A percentile compares a stretch with the other conserved stretches of the same genome.
Conservation (phyloP, 2,329 filamentous ascomycete species). For the Hymenoscyphus linearis region DNA sequence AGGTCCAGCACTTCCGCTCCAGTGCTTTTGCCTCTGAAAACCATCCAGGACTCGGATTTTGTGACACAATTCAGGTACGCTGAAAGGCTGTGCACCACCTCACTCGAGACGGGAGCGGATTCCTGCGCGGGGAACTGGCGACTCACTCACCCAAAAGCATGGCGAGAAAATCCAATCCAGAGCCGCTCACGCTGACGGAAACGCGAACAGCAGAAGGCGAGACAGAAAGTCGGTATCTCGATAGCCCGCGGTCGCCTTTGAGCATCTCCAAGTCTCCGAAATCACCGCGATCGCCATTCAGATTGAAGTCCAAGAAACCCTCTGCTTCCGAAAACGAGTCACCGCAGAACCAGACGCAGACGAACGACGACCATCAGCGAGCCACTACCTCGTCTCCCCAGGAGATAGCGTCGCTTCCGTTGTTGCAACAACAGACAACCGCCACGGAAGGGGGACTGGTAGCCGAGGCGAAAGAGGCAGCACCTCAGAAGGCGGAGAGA, state of each 20-base stretch:
- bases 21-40: not conserved
- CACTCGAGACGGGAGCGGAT: constrained; percentile 10
- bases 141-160: constrained; percentile 19
- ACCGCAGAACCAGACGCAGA: constrained; percentile 12
- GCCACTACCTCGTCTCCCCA: constrained; percentile 21
- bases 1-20: not conserved
- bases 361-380: constrained; percentile 15
- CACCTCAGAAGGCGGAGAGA: constrained; percentile 16
- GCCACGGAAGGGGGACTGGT: not conserved
- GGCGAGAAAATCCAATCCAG: constrained; percentile 28
- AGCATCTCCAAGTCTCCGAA: constrained; percentile 25
- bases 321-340: not conserved
- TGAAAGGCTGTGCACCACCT: constrained; percentile 13
- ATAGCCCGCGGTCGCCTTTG: constrained; percentile 22
- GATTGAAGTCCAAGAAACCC: constrained; percentile 17
- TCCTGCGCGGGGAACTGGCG: constrained; percentile 9
- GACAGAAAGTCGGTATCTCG: constrained; percentile 17
- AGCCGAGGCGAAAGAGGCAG: constrained; percentile 5
- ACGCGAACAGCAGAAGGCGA: constrained; percentile 7
- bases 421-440: constrained; percentile 12
- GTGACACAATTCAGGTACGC: constrained; percentile 16
- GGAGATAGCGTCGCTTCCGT: constrained; percentile 19
- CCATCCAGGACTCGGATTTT: constrained; percentile 2
- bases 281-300: constrained; percentile 30
- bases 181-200: constrained; percentile 29